phyloP scores from a whole-genome alignment of 352 stramenopile species.

The Phytophthora crassamura region DNA sequence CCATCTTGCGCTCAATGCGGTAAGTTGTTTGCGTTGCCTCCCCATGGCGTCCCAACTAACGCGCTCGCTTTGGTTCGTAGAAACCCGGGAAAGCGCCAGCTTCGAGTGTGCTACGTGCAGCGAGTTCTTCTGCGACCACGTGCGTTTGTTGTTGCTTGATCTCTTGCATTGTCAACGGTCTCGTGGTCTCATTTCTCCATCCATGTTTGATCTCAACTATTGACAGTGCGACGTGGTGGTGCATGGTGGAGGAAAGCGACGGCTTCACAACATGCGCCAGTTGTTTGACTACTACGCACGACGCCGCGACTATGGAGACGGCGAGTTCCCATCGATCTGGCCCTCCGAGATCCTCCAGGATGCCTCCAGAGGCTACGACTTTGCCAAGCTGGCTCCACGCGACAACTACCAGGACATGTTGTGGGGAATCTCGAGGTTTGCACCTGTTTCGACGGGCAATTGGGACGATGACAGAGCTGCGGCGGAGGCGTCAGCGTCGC shows the following conservation, averaged over 20 bases:
- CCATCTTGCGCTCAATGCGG: conserved; percentile 91
- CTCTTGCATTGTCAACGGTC: background rate
- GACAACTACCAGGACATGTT: conserved; percentile 76
- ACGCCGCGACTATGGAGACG: conserved; percentile 92
- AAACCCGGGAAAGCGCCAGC: conserved; percentile 50
- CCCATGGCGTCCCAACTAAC: background rate
- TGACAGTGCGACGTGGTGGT: conserved; percentile 88
- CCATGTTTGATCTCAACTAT: background rate
- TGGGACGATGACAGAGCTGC: conserved; percentile 27
- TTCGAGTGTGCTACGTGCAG: conserved; percentile 91
- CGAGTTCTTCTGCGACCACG: conserved; percentile 92
- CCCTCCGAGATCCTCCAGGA: conserved; percentile 90
- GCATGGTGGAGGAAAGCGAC: conserved; percentile 82
- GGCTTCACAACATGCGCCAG: conserved; percentile 71
- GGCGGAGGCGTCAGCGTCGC: conserved; percentile 8
- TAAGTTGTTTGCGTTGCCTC: conserved; percentile 30
- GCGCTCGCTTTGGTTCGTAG: conserved; percentile 27
- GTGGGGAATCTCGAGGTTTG: conserved; percentile 65
- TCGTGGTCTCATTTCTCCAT: background rate
- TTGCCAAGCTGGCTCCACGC: conserved; percentile 54
- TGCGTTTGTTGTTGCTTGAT: conserved; percentile 22
- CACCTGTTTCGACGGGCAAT: conserved; percentile 52
- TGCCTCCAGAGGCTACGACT: conserved; percentile 67
- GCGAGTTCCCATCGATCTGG: conserved; percentile 91
- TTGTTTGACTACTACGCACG: conserved; percentile 94